Base-by-base conservation (phyloP, 441 rosid species). In the Theobroma grandiflorum region DNA sequence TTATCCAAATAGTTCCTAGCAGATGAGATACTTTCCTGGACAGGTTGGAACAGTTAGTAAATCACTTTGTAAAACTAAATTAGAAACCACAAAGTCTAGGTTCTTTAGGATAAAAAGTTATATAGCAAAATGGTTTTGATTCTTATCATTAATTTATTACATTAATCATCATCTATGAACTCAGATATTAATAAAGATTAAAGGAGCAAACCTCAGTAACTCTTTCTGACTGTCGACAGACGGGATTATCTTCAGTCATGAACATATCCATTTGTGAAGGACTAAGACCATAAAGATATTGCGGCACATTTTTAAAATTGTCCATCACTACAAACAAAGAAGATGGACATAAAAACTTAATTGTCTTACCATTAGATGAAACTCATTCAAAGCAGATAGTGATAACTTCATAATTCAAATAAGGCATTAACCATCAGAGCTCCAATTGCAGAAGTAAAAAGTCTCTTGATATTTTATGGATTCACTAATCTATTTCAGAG, bases 191-290 rank as follows among this genome's bases (percentile, higher is more conserved):
- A 76, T 50, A 58, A 72, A 53, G 61, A 57, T 12, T 55, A 35
- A 47, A 59, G 71, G 67, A 52, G 43, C 11, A 20, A 79, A 96
- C 99, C 98, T 89, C 95, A 6, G 92, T 89, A 65, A 90, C 91
- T 74, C 84, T 87, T 81, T 89, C 94, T 2, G 97, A 80, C 80
- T 90, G 97, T 80, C 88, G 82, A 72, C 89, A 86, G n/a, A 81
- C 80, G 57, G 93, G 94, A 85, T 90, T 93, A 83, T 93, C 95
- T 86, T 92, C 97, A 0, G 95, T 90, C 98, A 92, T 90, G 91
- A 96, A 92, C 98, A 94, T 94, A 81, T 90, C 91, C 94, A 96
- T 85, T 76, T 96, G 99, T 75, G 96, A 84, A 72, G 94, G 88
- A 78, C 86, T 73, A 68, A 96, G 97, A 74, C 99, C 99, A 81